Base-by-base conservation (phyloP, 768 basidiomycete genomes). In the Tremella yokohamensis region DNA sequence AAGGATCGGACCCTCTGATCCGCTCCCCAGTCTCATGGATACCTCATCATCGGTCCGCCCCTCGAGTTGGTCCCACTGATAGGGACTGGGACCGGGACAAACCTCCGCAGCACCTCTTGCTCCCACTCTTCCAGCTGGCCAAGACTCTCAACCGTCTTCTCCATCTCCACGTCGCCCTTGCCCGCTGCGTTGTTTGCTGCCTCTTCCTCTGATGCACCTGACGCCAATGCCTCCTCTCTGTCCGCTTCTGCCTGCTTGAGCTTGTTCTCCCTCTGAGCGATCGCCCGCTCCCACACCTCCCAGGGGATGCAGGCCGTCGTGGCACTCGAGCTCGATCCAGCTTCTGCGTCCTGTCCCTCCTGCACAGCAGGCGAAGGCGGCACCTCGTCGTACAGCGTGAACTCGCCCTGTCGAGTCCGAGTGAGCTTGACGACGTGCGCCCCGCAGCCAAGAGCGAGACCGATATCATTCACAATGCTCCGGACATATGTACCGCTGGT, bases 401-500 rank as follows among this genome's bases (percentile, higher is more conserved):
- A 97, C 26, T 83, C 83, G 2, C 91, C 90, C 81, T 98, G 96
- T 39, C 89, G 82, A n/a, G 87, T 85, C 37, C 96, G 84, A 13
- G 84, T 88, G 58, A 98, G 82, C 8, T 87, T 89, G 44, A 94
- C 92, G 40, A 99, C 92, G 74, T 96, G 91, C 0, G 91, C 96
- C 3, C 89, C 89, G 22, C 88, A 89, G 1, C 86, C 89, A 18
- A 99, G 73, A 1, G 85, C 83, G 61, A 84, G 84, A 15, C 87
- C 90, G 8, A 99, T 81, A 74, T 99, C 96, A 74, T 98, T 91
- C 42, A 93, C 87, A 64, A 99, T 87, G 0, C 88, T 92, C 50
- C 96, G 87, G 54, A 99, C 93, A 69, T 99, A 99, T 13, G 96
- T 98, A 40, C 96, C 96, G 24, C 89, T 88, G 8, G 92, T 93